These are phyloP conservation scores for Ophiognomonia clavigignenti-juglandacearum DNA, from an alignment of 2,329 filamentous ascomycete species.

Conservation along the genomic window DNA sequence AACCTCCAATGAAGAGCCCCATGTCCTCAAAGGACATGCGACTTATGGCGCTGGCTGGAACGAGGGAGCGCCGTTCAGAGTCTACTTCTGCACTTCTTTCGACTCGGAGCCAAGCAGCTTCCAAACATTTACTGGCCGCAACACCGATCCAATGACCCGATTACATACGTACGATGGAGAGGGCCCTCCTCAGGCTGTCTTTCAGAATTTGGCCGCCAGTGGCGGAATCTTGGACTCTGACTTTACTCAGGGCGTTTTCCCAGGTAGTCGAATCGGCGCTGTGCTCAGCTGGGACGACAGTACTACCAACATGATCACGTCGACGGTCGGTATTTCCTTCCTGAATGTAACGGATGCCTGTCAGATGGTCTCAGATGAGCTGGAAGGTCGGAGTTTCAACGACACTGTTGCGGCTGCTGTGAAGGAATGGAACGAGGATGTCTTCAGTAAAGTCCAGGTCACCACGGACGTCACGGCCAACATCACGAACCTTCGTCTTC, in stretches of 20 bases:
- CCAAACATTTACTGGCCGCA: conserved; percentile 36
- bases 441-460: conserved; percentile 38
- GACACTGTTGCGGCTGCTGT: conserved; percentile 34
- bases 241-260: conserved; percentile 34
- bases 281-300: conserved; percentile 41
- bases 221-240: conserved; percentile 28
- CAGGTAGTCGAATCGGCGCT: conserved; percentile 43
- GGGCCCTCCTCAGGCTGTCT: conserved; percentile 5
- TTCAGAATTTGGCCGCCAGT: conserved; percentile 1
- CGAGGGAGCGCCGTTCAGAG: conserved; percentile 35
- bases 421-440: conserved; percentile 39
- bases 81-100: conserved; percentile 40
- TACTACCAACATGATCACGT: conserved; percentile 34
- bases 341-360: conserved; percentile 44
- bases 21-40: conserved; percentile 32
- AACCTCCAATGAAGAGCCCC: conserved; percentile 32
- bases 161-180: conserved; percentile 11
- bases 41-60: conserved; percentile 42
- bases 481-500: conserved; percentile 40
- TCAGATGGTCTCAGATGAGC: conserved; percentile 39
- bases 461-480: conserved; percentile 32
- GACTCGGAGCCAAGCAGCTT: conserved; percentile 28
- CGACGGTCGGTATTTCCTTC: conserved; percentile 46
- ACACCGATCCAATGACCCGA: conserved; percentile 37
- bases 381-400: conserved; percentile 35